Evolutionary conservation across 2,329 filamentous ascomycete genomes (phyloP).

Genomic region (Penicillium griseofulvum): DNA sequence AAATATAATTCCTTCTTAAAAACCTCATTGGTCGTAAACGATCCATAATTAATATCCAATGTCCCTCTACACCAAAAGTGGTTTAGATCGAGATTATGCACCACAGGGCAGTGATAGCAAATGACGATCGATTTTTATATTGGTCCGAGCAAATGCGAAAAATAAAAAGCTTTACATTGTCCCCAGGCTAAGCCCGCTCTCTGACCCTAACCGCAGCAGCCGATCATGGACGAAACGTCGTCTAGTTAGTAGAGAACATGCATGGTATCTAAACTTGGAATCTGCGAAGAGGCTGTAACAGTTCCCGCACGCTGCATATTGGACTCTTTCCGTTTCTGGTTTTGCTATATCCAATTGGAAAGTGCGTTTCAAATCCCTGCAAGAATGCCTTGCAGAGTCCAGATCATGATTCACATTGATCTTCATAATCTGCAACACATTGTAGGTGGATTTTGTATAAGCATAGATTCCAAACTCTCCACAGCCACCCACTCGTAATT

Average conservation of each 20-base stretch:
- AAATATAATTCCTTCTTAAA: not conserved
- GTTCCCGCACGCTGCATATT: slow-evolving; percentile 1
- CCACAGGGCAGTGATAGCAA: not conserved
- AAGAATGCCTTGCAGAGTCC: slow-evolving; percentile 2
- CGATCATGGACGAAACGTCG: not conserved
- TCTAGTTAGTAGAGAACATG: not conserved
- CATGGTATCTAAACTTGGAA: slow-evolving; percentile 8
- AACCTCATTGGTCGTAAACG: not conserved
- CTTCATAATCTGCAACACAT: not conserved
- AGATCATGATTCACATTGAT: not conserved
- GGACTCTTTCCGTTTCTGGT: not conserved
- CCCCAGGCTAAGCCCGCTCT: not conserved
- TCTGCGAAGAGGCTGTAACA: not conserved
- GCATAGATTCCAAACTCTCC: not conserved
- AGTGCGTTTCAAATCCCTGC: not conserved
- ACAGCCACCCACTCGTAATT: not conserved
- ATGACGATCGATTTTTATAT: not conserved
- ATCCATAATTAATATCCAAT: not conserved
- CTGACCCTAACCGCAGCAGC: slow-evolving; percentile 3
- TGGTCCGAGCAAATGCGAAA: not conserved
- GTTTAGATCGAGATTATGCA: slow-evolving; percentile 1
- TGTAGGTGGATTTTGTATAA: slow-evolving; percentile 1
- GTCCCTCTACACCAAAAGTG: not conserved
- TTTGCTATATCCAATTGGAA: not conserved
- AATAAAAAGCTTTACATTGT: not conserved